phyloP scores from a whole-genome alignment of 2,329 filamentous ascomycete species.

The Epichloe coenophiala region DNA sequence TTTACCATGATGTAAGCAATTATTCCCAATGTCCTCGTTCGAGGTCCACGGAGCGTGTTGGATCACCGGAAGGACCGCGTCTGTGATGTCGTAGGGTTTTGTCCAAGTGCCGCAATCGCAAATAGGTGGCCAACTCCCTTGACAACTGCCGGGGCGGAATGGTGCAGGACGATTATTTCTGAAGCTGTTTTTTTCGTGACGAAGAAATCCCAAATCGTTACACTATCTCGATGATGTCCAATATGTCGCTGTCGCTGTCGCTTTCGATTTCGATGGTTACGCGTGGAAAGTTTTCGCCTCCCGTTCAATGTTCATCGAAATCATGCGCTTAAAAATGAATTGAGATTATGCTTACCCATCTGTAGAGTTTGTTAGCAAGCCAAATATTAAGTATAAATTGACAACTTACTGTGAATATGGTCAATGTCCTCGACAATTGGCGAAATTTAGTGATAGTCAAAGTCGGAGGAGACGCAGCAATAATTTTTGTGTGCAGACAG shows the following conservation, averaged over 20 bases:
- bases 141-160: neutral
- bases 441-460: slow-evolving; percentile 27
- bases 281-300: neutral
- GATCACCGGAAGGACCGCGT: neutral
- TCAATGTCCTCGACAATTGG: slow-evolving; percentile 30
- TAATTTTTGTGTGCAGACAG: slow-evolving; percentile 29
- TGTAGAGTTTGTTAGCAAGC: slow-evolving; percentile 28
- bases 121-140: neutral
- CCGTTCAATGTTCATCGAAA: neutral
- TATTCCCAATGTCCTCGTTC: neutral
- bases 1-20: too few relatives aligned
- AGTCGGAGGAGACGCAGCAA: slow-evolving; percentile 24
- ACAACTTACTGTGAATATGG: slow-evolving; percentile 36
- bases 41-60: neutral
- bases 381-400: slow-evolving; percentile 21
- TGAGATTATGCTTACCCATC: slow-evolving; percentile 44
- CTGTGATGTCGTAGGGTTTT: neutral
- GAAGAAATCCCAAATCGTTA: neutral
- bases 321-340: slow-evolving; percentile 5
- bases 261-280: neutral
- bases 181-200: too few relatives aligned
- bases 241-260: neutral
- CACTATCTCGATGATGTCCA: neutral
- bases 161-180: too few relatives aligned
- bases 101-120: neutral